Base-by-base conservation (phyloP, 1,284 basidiomycete genomes). In the Omphalotus olearius region DNA sequence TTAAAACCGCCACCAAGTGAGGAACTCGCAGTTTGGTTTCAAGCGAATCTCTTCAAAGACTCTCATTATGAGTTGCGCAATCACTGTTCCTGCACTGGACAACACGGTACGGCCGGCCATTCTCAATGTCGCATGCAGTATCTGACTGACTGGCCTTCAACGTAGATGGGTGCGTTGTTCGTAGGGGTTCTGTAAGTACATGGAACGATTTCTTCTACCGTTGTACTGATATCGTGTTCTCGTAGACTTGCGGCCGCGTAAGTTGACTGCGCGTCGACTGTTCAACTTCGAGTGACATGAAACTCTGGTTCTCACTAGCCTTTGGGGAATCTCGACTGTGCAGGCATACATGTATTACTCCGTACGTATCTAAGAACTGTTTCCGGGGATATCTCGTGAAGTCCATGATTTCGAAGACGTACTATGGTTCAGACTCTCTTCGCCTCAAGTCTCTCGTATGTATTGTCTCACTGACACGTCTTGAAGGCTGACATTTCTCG, bases 311-410 rank as follows among this genome's bases (percentile, higher is more conserved):
- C 7, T 9, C 10, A 30, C 5, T 26, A 55, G 54, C 10, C 36
- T 55, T n/a, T 55, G 54, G 54, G 54, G 54, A 1, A 46, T 55
- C 6, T 48, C 54, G 5, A 16, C 42, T 16, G 38, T 43, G 18
- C 54, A 55, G 25, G 50, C 50, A 6, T 52, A 52, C 16, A 26
- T 47, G 18, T 55, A 52, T 35, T 55, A 49, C 25, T 49, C 47
- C 18, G 54, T 52, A 42, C 28, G 43, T 9, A 18, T 7, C 25
- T 5, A 23, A 23, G 23, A 5, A 5, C 23, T 23, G n/a, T 23
- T 2, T 23, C 23, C 23, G 23, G 5, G 23, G 23, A 23, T 23
- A 5, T 23, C 23, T 23, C 23, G 2, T 23, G 23, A 23, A n/a
- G 37, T 28, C 23, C 44, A 37, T 16, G 18, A 3, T 37, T 4